Conservation (phyloP, 2,329 filamentous ascomycete species). For the Fusarium sp. region DNA sequence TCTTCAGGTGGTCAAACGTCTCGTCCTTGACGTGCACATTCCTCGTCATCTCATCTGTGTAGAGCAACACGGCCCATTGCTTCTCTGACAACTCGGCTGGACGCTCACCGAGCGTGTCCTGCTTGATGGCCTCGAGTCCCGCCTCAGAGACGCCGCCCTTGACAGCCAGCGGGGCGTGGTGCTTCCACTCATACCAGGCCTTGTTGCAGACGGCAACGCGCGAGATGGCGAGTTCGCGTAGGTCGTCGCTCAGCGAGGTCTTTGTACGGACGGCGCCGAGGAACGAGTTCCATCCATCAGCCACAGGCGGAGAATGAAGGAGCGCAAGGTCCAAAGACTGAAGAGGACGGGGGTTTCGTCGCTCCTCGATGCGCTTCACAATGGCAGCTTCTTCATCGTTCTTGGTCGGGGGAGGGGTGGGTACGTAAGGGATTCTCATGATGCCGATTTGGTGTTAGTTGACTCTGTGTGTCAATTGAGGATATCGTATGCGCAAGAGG, state of each 20-base stretch:
- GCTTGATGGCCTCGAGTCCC: slow-evolving; percentile 60
- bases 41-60: slow-evolving; percentile 87
- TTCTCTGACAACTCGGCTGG: slow-evolving; percentile 62
- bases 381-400: slow-evolving; percentile 65
- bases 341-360: slow-evolving; percentile 76
- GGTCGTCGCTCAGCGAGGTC: slow-evolving; percentile 61
- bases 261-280: slow-evolving; percentile 71
- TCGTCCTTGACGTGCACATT: slow-evolving; percentile 76
- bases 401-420: slow-evolving; percentile 61
- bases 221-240: slow-evolving; percentile 84
- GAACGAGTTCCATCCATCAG: slow-evolving; percentile 81
- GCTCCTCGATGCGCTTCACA: slow-evolving; percentile 71
- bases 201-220: slow-evolving; percentile 83
- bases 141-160: slow-evolving; percentile 67
- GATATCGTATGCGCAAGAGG: neutral
- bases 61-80: slow-evolving; percentile 77
- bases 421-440: slow-evolving; percentile 77
- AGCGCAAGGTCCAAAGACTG: slow-evolving; percentile 81
- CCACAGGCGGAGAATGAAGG: slow-evolving; percentile 78
- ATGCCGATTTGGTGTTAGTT: slow-evolving; percentile 30
- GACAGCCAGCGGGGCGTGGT: slow-evolving; percentile 77
- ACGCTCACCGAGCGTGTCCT: slow-evolving; percentile 44
- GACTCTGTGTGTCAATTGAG: neutral
- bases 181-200: slow-evolving; percentile 88
- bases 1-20: slow-evolving; percentile 73